Evolutionary conservation across 2,329 filamentous ascomycete genomes (phyloP), one percentile per base, ranked within the genome.

Genomic region (Gyromitra esculenta): DNA sequence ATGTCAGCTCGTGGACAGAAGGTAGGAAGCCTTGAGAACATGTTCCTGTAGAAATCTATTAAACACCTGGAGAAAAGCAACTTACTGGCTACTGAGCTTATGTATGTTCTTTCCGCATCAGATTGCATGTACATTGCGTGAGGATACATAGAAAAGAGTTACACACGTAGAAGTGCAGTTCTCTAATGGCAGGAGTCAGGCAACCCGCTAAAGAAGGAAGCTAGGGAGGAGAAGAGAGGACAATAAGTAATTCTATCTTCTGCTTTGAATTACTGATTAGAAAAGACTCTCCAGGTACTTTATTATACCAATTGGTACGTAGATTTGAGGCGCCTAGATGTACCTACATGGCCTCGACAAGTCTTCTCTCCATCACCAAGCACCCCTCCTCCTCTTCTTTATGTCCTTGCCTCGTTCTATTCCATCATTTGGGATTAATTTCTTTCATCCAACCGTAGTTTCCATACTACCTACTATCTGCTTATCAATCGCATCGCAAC

Each of bases 401-500:
- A n/a, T 50, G 15, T 5, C 45, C 18, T n/a, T 15, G 18, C 5
- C 7, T 50, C 5, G 45, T 50, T 50, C 45, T 50, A n/a, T 5
- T 31, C 9, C 56, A 8, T 59, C 31, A 18, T 13, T 59, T 15
- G 62, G 11, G 50, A 18, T 18, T 59, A 60, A n/a, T 48, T 48
- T 31, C 25, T 31, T 31, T 31, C 25, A 31, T 31, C 25, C 25
- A 31, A 31, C 25, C 25, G 25, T 31, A 31, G 25, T 31, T 31
- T 31, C 25, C 25, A 31, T 31, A 31, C 25, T 31, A 31, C 25
- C 25, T 31, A 13, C 62, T 52, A 54, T 52, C 59, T 21, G 4
- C 45, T 50, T 70, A 70, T 70, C 59, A 52, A 70, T 60, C 54
- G 15, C 56, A 62, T 62, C 41, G 1, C 25, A 31, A 31, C 25